These are phyloP conservation scores for Suillus subluteus DNA, from an alignment of 768 basidiomycete species.

Conservation along the genomic window DNA sequence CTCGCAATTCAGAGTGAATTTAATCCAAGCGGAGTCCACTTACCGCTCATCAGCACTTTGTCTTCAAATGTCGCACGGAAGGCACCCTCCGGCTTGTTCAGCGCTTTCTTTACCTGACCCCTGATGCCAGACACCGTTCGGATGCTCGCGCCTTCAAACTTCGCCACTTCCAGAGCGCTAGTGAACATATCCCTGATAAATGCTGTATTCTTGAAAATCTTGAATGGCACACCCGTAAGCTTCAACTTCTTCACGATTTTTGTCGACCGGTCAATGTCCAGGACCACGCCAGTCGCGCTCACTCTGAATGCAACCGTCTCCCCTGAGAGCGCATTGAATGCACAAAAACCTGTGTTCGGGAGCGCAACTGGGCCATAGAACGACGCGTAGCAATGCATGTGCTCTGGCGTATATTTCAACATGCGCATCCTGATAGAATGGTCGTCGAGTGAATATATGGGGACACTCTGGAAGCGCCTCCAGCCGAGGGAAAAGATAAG, in stretches of 20 bases:
- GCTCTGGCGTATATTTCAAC: slow-evolving; percentile 99
- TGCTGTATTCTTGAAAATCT: slow-evolving; percentile 99
- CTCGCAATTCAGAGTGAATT: neutral
- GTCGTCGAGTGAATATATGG: slow-evolving; percentile 96
- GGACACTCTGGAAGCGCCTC: slow-evolving; percentile 93
- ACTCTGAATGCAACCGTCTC: slow-evolving; percentile 81
- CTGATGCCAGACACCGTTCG: slow-evolving; percentile 94
- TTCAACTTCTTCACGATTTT: slow-evolving; percentile 99
- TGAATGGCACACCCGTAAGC: slow-evolving; percentile 92
- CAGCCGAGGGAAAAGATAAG: slow-evolving; percentile 97
- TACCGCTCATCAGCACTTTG: slow-evolving; percentile 94
- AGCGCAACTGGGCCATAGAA: slow-evolving; percentile 93
- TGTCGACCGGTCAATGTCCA: slow-evolving; percentile 89
- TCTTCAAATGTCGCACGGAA: slow-evolving; percentile 99
- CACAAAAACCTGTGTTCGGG: slow-evolving; percentile 96
- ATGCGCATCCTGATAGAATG: slow-evolving; percentile 98
- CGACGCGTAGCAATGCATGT: slow-evolving; percentile 99
- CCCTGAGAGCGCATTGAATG: slow-evolving; percentile 84
- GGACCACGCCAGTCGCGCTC: slow-evolving; percentile 91
- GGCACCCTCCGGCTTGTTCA: slow-evolving; percentile 93
- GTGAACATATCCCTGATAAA: slow-evolving; percentile 98
- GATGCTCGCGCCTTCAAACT: slow-evolving; percentile 98
- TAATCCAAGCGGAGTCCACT: slow-evolving; percentile 30
- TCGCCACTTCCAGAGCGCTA: slow-evolving; percentile 91
- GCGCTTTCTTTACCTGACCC: slow-evolving; percentile 95